Percentiles rank a stretch among this genome's conserved stretches.
These are phyloP conservation scores for Sphaerobolus stellatus DNA, from an alignment of 1,284 basidiomycete species.

Conservation along the genomic window DNA sequence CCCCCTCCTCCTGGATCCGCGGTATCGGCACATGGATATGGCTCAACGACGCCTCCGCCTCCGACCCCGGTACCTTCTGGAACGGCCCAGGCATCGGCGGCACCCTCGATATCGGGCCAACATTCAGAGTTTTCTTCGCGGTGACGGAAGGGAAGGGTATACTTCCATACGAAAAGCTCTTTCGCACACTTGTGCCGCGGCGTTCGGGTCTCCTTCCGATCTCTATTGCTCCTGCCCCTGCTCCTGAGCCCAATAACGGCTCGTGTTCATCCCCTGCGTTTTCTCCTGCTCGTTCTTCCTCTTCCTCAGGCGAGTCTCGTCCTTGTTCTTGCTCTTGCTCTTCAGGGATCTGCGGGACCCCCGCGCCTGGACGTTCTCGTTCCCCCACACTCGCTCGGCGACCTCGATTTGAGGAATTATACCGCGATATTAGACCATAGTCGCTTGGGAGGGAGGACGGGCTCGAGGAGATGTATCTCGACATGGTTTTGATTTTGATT, in stretches of 20 bases:
- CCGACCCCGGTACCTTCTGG: background rate
- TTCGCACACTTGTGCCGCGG: no score
- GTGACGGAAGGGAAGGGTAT: background rate
- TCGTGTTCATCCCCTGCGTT: background rate
- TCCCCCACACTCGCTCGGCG: no score
- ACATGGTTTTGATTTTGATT: no score
- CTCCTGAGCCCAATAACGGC: background rate
- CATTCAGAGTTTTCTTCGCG: background rate
- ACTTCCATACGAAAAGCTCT: background rate
- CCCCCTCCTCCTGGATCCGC: conserved; percentile 3
- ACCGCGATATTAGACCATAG: conserved; percentile 58
- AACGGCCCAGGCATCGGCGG: background rate
- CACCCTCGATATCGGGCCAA: no score
- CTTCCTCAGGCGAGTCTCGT: conserved; percentile 13
- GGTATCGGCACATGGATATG: no score
- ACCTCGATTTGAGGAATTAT: conserved; percentile 22
- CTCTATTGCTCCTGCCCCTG: background rate
- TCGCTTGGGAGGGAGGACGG: conserved; percentile 62
- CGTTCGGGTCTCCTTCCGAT: background rate
- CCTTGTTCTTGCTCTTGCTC: conserved; percentile 4
- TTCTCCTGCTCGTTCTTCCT: conserved; percentile 2
- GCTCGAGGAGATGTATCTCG: conserved; percentile 32
- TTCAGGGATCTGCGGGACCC: no score
- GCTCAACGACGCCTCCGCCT: conserved; percentile 4
- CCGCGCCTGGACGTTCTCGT: no score